Conservation (phyloP, 345 rosid species). For the Salix brachista region DNA sequence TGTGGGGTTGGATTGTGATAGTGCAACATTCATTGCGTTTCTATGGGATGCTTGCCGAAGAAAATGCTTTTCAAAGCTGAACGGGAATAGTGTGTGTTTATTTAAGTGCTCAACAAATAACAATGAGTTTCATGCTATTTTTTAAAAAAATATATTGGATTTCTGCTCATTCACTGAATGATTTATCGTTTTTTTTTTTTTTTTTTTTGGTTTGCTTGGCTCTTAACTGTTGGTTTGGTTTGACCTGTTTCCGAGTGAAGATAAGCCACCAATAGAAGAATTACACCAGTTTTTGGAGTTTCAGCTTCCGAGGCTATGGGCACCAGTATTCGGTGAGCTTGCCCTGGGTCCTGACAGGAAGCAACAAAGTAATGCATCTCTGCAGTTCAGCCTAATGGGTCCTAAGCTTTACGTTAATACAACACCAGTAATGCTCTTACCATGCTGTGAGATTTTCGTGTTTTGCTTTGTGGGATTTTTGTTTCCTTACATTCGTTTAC, state of each 20-base stretch:
- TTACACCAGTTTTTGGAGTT: conserved; percentile 93
- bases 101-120: neutral
- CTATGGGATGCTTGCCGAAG: neutral
- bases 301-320: conserved; percentile 99
- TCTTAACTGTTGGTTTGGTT: neutral
- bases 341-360: conserved; percentile 90
- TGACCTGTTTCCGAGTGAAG: conserved; percentile 29
- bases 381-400: conserved; percentile 88
- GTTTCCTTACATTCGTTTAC: neutral
- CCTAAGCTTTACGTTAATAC: conserved; percentile 91
- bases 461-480: neutral
- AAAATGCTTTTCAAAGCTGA: neutral
- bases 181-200: neutral
- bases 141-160: too few relatives aligned
- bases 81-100: neutral
- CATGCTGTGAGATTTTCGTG: neutral
- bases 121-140: too few relatives aligned
- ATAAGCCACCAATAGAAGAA: conserved; percentile 88
- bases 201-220: neutral
- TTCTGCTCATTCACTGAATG: neutral
- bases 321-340: conserved; percentile 94
- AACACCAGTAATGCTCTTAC: conserved; percentile 47
- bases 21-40: neutral
- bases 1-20: neutral
- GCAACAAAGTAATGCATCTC: conserved; percentile 61